A percentile compares a stretch with the other conserved stretches of the same genome.
These are phyloP conservation scores for Naganishia kalamii DNA, from an alignment of 768 basidiomycete species.

Conservation along the genomic window DNA sequence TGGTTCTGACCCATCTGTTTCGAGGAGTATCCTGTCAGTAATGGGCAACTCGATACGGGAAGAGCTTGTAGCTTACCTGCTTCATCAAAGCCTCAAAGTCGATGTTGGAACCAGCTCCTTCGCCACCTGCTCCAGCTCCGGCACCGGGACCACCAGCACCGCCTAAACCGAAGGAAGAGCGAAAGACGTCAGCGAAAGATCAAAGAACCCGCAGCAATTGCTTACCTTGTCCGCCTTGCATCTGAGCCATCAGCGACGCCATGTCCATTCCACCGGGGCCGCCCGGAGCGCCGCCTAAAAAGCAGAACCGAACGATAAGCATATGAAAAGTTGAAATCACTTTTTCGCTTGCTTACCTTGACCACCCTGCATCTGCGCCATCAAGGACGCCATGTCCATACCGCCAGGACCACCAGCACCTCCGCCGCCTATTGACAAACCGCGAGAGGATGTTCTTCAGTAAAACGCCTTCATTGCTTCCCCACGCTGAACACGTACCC, in stretches of 20 bases:
- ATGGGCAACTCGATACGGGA: not conserved
- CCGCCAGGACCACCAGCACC: no score
- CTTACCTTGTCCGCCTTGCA: slow-evolving; percentile 19
- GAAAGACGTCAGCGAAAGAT: not conserved
- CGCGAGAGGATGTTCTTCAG: no score
- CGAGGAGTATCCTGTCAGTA: not conserved
- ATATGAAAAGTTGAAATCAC: slow-evolving; percentile 31
- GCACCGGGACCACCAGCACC: slow-evolving; percentile 28
- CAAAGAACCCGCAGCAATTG: not conserved
- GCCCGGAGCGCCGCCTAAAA: slow-evolving; percentile 33
- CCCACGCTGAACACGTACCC: not conserved
- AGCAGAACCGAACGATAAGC: not conserved
- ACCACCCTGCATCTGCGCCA: no score
- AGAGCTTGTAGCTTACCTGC: not conserved
- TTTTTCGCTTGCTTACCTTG: no score
- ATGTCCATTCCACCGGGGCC: slow-evolving; percentile 31
- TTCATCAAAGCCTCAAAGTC: slow-evolving; percentile 37
- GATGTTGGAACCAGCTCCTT: slow-evolving; percentile 30
- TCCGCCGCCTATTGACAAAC: no score
- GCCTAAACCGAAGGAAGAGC: not conserved
- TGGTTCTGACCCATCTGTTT: slow-evolving; percentile 28
- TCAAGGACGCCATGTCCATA: no score
- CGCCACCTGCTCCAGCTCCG: slow-evolving; percentile 19
- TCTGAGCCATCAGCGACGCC: slow-evolving; percentile 27
- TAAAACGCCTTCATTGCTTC: slow-evolving; percentile 35